Conservation (phyloP, 805 yeast genomes). For the Metschnikowia koreensis region DNA sequence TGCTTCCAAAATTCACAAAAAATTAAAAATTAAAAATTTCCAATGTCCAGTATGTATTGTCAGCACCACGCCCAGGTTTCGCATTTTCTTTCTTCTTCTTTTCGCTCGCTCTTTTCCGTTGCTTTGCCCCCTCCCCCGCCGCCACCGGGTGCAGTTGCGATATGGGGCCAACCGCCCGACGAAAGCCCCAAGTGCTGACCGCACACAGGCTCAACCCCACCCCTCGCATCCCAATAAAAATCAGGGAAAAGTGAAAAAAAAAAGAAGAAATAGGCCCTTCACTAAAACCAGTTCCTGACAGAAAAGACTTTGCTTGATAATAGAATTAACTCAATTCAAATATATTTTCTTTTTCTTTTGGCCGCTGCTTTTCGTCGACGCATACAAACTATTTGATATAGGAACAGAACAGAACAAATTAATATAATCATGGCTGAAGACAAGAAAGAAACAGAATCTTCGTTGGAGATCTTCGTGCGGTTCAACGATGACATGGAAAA, state of each 20-base stretch:
- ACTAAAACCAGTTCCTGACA: neutral
- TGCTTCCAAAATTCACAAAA: no score
- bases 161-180: neutral
- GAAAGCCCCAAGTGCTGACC: neutral
- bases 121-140: neutral
- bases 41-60: neutral
- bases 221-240: neutral
- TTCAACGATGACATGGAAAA: conserved; percentile 81
- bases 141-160: neutral
- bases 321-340: no score
- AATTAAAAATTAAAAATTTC: neutral
- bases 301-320: no score
- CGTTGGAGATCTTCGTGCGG: conserved; percentile 62
- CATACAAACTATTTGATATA: neutral
- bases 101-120: neutral
- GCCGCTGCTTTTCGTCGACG: neutral
- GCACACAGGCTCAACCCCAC: neutral
- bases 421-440: neutral
- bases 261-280: neutral
- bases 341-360: neutral
- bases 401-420: neutral
- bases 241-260: neutral
- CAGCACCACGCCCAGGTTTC: neutral
- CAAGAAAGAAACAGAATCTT: conserved; percentile 10
- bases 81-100: no score